phyloP scores from a whole-genome alignment of 2,329 filamentous ascomycete genomes.

The Pseudogymnoascus sp. region DNA sequence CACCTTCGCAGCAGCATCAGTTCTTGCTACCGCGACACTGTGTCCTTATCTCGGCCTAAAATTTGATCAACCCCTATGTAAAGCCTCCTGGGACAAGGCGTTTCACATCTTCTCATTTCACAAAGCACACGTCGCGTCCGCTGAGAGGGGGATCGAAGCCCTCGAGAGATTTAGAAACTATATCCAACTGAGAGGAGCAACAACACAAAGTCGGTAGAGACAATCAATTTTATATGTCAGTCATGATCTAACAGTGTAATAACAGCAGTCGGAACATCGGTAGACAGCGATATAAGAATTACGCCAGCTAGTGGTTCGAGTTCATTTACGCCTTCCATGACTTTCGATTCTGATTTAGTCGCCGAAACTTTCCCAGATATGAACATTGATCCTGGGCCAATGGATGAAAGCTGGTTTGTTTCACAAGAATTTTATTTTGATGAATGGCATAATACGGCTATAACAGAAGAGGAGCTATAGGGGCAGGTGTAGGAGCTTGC shows the following conservation, averaged over 20 bases:
- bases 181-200: not conserved
- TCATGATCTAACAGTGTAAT: not conserved
- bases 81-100: not conserved
- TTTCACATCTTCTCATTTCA: not conserved
- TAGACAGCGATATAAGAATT: not conserved
- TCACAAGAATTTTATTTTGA: not conserved
- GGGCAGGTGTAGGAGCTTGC: not conserved
- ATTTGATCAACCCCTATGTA: not conserved
- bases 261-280: not conserved
- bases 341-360: not conserved
- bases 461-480: not conserved
- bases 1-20: constrained; percentile 15
- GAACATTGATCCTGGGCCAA: not conserved
- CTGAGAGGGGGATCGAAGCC: not conserved
- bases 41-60: constrained; percentile 5
- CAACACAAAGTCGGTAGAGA: not conserved
- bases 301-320: not conserved
- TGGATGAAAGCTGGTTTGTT: not conserved
- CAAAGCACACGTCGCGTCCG: not conserved
- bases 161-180: not conserved
- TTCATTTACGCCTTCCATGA: not conserved
- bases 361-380: not conserved
- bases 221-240: not conserved
- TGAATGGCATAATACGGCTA: not conserved
- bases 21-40: constrained; percentile 13